These are phyloP conservation scores for Aspergillus texensis DNA, from an alignment of 2,329 filamentous ascomycete genomes.

Conservation along the genomic window DNA sequence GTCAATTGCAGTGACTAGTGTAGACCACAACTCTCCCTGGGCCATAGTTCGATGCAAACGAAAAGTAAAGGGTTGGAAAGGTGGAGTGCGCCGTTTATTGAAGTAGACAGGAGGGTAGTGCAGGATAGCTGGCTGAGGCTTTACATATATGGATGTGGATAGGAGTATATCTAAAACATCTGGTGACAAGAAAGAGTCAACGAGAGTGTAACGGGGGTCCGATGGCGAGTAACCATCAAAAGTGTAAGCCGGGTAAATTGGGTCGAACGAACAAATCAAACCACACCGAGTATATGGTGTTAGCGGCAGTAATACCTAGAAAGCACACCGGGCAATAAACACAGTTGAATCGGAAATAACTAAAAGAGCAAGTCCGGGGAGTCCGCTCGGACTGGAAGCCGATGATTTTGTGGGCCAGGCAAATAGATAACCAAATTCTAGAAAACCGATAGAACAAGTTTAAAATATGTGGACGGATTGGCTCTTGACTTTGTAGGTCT, in stretches of 20 bases:
- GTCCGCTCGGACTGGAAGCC: constrained; percentile 2
- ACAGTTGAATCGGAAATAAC: constrained; percentile 15
- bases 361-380: constrained; percentile 26
- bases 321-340: not conserved
- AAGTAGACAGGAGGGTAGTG: not conserved
- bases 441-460: not conserved
- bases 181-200: not conserved
- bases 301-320: not conserved
- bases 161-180: not conserved
- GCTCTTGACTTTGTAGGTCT: not conserved
- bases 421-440: not conserved
- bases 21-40: constrained; percentile 39
- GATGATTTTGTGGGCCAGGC: not conserved
- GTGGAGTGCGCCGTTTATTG: not conserved
- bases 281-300: not conserved
- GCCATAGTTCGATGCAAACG: constrained; percentile 32
- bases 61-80: not conserved
- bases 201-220: not conserved
- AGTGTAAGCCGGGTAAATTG: constrained; percentile 1
- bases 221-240: not conserved
- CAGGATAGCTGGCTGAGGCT: not conserved
- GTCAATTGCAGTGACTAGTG: constrained; percentile 40
- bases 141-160: not conserved
- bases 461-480: not conserved
- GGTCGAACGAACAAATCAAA: not conserved